A percentile compares a stretch with the other conserved stretches of the same genome.
These are phyloP conservation scores for Erodium texanum DNA, from an alignment of 441 rosid species.

Conservation along the genomic window DNA sequence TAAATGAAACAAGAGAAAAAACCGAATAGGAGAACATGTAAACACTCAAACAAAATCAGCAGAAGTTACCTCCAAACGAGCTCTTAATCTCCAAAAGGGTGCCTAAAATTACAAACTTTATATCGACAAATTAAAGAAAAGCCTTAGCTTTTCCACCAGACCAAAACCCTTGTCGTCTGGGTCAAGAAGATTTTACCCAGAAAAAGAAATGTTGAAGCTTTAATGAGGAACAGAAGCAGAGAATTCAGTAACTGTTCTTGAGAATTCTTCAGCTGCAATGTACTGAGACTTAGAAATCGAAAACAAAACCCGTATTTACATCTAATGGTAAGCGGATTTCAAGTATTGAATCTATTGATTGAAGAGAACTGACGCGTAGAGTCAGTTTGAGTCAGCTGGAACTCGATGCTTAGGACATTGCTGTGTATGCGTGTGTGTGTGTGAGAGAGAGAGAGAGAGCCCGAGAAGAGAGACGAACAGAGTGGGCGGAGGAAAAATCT, in stretches of 20 bases:
- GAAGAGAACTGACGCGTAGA: not conserved
- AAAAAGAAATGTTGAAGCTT: not conserved
- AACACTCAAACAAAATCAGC: not conserved
- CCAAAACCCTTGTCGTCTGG: not conserved
- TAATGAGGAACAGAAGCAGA: not conserved
- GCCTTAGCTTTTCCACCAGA: not conserved
- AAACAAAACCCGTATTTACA: not conserved
- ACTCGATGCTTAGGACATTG: not conserved
- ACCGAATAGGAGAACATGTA: not conserved
- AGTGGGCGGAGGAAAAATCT: not conserved
- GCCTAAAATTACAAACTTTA: not conserved
- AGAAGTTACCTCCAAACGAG: not conserved
- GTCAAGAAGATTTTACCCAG: not conserved
- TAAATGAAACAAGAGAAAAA: not conserved
- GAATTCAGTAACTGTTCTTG: not conserved
- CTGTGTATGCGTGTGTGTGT: not conserved
- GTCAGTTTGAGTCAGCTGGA: not conserved
- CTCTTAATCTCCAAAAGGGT: not conserved
- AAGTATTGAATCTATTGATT: not conserved
- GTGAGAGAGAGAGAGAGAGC: not conserved
- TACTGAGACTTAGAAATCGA: not conserved
- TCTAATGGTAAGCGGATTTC: not conserved
- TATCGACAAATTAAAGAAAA: not conserved
- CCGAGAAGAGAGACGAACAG: not conserved
- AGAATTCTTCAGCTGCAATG: not conserved